Base-by-base conservation (phyloP, 805 yeast genomes). In the Vanderwaltozyma polyspora region DNA sequence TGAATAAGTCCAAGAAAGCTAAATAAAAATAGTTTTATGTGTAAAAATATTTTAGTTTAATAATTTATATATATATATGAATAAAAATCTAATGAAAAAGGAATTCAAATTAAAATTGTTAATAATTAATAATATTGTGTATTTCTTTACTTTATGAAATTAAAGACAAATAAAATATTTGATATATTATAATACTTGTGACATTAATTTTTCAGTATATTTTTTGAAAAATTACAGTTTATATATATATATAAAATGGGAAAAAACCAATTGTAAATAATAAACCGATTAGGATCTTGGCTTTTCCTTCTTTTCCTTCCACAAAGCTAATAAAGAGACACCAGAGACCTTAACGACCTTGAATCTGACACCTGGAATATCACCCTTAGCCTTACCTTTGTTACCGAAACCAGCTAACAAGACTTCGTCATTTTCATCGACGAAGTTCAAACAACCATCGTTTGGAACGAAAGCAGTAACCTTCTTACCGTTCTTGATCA, bases 381-480 rank as follows among this genome's bases (percentile, higher is more conserved):
- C 98, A 79, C 98, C 98, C 94, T 91, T 91, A 70, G 98, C 98
- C 80, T 91, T 91, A 78, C 98, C 98, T 80, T 95, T 91, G 76
- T 97, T 85, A 84, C 98, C 98, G 85, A 91, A 89, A 79, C 98
- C 98, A 63, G 98, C 96, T 60, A 91, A 78, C 63, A 91, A 76
- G 61, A 91, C 99, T 73, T 91, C 97, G 76, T 91, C 99, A 79
- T 91, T 91, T 77, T 91, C 97, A 68, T 91, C 99, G 62, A 91
- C 96, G 60, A 80, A 91, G 91, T 91, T 91, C 71, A 91, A 75
- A 80, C 98, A 91, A 89, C 99, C 99, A 74, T 91, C 99, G 64
- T 91, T 89, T 72, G 99, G 98, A 66, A 91, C 98, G 93, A 91
- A 91, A 70, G 97, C 98, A 63, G 97, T 91, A 57, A 87, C 98